phyloP scores from a whole-genome alignment of 805 yeast genomes.

The Kluyveromyces lactis region DNA sequence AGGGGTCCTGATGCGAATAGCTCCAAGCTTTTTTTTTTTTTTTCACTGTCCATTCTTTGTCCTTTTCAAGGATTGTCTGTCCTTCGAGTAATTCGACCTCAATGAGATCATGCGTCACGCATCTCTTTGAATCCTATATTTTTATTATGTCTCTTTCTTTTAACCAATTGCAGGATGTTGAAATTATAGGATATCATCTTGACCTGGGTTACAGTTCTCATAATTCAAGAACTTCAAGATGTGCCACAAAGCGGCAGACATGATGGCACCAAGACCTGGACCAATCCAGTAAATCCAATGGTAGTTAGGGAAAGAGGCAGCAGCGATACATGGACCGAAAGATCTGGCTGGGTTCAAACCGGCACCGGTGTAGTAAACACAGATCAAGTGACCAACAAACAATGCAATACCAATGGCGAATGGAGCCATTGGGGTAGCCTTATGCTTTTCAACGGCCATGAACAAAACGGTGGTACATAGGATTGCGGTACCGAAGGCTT shows the following conservation, averaged over 20 bases:
- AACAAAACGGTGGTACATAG: conserved; percentile 71
- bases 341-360: conserved; percentile 90
- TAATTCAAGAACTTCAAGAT: conserved; percentile 56
- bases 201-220: conserved; percentile 35
- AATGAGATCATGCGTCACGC: too few species aligned
- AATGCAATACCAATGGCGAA: conserved; percentile 75
- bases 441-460: conserved; percentile 76
- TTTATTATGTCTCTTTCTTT: too few species aligned
- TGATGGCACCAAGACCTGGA: conserved; percentile 61
- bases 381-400: conserved; percentile 72
- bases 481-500: conserved; percentile 69
- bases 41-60: too few species aligned
- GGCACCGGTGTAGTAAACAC: conserved; percentile 82
- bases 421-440: conserved; percentile 72
- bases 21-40: too few species aligned
- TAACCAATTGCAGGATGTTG: too few species aligned
- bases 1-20: too few species aligned
- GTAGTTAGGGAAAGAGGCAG: conserved; percentile 64
- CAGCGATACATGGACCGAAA: conserved; percentile 76
- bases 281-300: conserved; percentile 95
- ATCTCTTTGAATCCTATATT: too few species aligned
- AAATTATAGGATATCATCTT: conserved; percentile 2
- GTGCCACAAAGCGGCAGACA: conserved; percentile 64
- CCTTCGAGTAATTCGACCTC: too few species aligned
- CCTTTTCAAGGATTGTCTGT: too few species aligned